These are phyloP conservation scores for Blastocystis sp. DNA, from an alignment of 352 stramenopile genomes.

Conservation along the genomic window DNA sequence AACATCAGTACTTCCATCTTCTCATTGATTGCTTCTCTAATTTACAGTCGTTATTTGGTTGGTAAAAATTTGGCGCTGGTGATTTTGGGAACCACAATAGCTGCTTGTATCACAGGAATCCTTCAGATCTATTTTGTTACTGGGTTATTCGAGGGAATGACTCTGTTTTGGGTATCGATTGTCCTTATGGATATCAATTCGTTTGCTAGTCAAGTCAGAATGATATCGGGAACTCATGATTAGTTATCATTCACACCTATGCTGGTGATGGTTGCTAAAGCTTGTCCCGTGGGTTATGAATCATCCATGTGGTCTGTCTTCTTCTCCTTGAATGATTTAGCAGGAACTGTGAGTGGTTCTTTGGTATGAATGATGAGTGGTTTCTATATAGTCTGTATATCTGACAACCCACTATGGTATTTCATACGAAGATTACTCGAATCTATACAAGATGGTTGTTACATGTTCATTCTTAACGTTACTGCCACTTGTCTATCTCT, in stretches of 20 bases:
- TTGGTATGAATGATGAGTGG: background rate
- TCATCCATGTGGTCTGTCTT: constrained; percentile 55
- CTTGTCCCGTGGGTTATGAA: constrained; percentile 53
- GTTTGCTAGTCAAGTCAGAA: background rate
- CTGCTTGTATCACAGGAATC: constrained; percentile 31
- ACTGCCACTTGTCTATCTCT: constrained; percentile 29
- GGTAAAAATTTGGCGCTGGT: constrained; percentile 20
- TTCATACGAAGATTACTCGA: constrained; percentile 31
- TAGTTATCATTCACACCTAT: constrained; percentile 54
- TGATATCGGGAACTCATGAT: background rate
- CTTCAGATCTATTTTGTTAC: constrained; percentile 55
- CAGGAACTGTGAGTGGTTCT: background rate
- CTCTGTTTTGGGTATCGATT: constrained; percentile 44
- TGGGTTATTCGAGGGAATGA: constrained; percentile 39
- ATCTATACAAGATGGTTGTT: constrained; percentile 52
- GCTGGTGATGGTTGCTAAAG: constrained; percentile 20
- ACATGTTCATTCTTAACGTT: constrained; percentile 31
- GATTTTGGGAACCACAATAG: constrained; percentile 28
- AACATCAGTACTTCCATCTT: constrained; percentile 51
- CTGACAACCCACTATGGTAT: constrained; percentile 33
- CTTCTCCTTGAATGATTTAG: constrained; percentile 60
- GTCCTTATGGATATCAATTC: constrained; percentile 58
- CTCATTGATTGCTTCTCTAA: constrained; percentile 40
- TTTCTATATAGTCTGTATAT: constrained; percentile 5
- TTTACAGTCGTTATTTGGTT: constrained; percentile 56